Evolutionary conservation across 495 filamentous ascomycete species (phyloP), one percentile per base, ranked within the genome.

Genomic region (Xylaria flabelliformis): DNA sequence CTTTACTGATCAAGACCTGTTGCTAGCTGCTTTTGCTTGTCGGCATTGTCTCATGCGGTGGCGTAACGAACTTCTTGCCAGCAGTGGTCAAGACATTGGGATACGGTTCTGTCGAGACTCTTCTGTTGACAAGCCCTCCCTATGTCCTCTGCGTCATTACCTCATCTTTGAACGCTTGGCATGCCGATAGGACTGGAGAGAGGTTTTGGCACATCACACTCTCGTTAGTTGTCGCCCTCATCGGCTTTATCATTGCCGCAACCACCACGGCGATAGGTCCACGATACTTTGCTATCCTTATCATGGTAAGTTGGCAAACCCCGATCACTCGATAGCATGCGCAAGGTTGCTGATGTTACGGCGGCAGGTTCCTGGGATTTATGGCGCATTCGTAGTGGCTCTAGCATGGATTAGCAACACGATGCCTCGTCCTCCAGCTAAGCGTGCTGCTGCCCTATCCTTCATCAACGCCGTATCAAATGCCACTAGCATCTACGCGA

Each of bases 21-120:
- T 42, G 50, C 1, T 73, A 90, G 88, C 87, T 89, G 79, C 78
- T 93, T 12, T 81, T 92, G 62, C 85, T 95, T 64, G 87, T 93
- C 61, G 88, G 91, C 75, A 91, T 94, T 78, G 90, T 93, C 89
- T 93, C 17, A 88, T 90, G 36, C 19, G 71, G 64, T 42, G 71
- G 65, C 3, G 90, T 94, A 10, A 94, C 92, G n/a, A 95, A 96
- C 80, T 96, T 96, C 87, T 95, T 97, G 83, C 93, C 94, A 0
- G 91, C 93, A 17, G 91, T 97, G 29, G 93, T 96, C 42, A 84
- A 86, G 51, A 95, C 93, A 1, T 84, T 97, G 7, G 86, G 89
- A 9, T 79, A 79, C 39, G 61, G 29, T 36, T 73, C 73, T 41
- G 89, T 93, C 73, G 77, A 85, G 24, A 90, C 93, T 0, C 88